phyloP scores from a whole-genome alignment of 129 eudicot species.

The Tagetes erecta region DNA sequence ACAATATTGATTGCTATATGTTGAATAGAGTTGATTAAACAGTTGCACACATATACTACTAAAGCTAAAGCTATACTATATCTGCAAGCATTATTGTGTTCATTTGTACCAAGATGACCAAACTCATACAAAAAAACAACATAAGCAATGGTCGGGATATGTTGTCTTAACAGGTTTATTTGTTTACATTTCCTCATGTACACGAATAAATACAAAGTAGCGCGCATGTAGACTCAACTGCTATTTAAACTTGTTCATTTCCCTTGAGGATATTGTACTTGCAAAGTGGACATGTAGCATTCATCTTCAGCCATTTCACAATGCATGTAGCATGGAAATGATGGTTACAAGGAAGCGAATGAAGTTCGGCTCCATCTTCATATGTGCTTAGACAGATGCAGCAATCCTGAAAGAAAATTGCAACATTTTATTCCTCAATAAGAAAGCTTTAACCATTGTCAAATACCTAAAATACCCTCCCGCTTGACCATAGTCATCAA shows the following conservation, averaged over 20 bases:
- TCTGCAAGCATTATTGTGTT: conserved; percentile 24
- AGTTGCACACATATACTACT: conserved; percentile 11
- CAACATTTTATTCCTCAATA: background rate
- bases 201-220: conserved; percentile 30
- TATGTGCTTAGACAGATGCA: conserved; percentile 81
- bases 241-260: conserved; percentile 57
- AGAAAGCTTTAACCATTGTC: background rate
- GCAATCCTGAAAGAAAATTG: conserved; percentile 58
- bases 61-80: conserved; percentile 4
- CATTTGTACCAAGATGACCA: conserved; percentile 26
- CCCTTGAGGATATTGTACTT: conserved; percentile 87
- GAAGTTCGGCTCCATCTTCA: conserved; percentile 82
- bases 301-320: conserved; percentile 97
- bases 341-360: conserved; percentile 83
- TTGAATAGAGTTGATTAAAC: background rate
- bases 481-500: background rate
- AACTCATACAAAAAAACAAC: conserved; percentile 33
- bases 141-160: conserved; percentile 2
- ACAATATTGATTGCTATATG: too few relatives aligned
- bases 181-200: conserved; percentile 37
- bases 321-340: conserved; percentile 78
- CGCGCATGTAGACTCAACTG: conserved; percentile 11
- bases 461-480: background rate
- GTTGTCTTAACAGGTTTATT: conserved; percentile 13
- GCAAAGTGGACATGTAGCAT: conserved; percentile 95